A percentile compares a stretch with the other conserved stretches of the same genome.
Conservation (phyloP, 345 rosid species). For the Pseudoturritis turrita region DNA sequence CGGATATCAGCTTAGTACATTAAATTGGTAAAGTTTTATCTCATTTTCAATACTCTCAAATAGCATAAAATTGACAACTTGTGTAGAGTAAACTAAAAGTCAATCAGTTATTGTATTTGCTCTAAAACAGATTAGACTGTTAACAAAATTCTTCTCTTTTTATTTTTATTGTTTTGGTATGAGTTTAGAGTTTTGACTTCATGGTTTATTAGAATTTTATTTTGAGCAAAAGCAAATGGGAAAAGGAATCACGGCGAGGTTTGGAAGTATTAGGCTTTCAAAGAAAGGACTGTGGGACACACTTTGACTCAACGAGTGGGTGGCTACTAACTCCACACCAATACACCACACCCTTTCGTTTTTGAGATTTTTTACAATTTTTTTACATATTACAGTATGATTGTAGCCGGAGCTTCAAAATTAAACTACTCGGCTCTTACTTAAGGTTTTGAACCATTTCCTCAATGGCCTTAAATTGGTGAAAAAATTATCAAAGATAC, state of each 20-base stretch:
- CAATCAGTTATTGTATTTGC: neutral
- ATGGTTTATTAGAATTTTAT: neutral
- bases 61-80: neutral
- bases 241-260: conserved; percentile 11
- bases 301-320: conserved; percentile 21
- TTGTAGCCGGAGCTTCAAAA: neutral
- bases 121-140: neutral
- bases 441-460: neutral
- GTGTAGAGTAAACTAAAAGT: too few relatives aligned
- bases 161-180: neutral
- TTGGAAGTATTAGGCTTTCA: conserved; percentile 22
- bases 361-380: neutral
- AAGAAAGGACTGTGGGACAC: neutral
- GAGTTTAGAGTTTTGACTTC: neutral
- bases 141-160: too few relatives aligned
- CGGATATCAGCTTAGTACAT: neutral
- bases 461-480: neutral
- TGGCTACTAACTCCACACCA: conserved; percentile 27
- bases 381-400: neutral
- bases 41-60: neutral
- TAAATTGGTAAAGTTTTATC: neutral
- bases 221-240: neutral
- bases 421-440: neutral
- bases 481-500: neutral
- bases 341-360: conserved; percentile 4